Conservation (phyloP, 225 moss, liverwort and hornwort genomes). For the Straminergon stramineum region DNA sequence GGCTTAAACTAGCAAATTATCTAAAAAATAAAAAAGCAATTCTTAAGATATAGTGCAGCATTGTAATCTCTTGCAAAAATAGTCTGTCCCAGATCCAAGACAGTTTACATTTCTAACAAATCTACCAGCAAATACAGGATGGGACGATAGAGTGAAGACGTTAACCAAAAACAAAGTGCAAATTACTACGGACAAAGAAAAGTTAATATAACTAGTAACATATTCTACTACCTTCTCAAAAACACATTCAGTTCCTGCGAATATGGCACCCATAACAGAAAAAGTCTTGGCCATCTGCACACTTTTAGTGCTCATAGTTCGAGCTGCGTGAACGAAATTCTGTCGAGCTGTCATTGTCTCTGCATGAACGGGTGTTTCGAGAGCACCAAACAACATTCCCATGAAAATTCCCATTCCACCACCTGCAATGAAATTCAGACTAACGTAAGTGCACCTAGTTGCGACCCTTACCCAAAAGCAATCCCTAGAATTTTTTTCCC, state of each 20-base stretch:
- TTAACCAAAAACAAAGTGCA: background rate
- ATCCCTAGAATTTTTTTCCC: too few species aligned
- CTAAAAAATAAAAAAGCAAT: too few species aligned
- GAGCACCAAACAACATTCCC: slow-evolving; percentile 94
- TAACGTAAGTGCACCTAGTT: background rate
- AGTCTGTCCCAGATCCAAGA: background rate
- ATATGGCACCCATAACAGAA: slow-evolving; percentile 93
- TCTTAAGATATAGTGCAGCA: background rate
- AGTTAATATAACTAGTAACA: background rate
- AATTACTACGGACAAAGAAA: background rate
- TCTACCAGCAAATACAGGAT: background rate
- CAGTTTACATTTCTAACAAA: background rate
- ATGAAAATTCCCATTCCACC: slow-evolving; percentile 98
- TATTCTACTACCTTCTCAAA: slow-evolving; percentile 63
- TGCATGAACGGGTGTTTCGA: slow-evolving; percentile 74
- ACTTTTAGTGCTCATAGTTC: slow-evolving; percentile 82
- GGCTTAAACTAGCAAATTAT: background rate
- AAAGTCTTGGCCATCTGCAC: slow-evolving; percentile 91
- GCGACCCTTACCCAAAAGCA: background rate
- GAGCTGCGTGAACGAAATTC: slow-evolving; percentile 64
- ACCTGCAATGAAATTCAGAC: slow-evolving; percentile 24
- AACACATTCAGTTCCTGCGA: slow-evolving; percentile 85
- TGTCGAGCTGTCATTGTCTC: slow-evolving; percentile 94
- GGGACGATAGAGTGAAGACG: background rate
- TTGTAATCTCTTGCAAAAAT: background rate